Base-by-base conservation (phyloP, 2,329 filamentous ascomycete genomes). In the Pseudogymnoascus sp. region DNA sequence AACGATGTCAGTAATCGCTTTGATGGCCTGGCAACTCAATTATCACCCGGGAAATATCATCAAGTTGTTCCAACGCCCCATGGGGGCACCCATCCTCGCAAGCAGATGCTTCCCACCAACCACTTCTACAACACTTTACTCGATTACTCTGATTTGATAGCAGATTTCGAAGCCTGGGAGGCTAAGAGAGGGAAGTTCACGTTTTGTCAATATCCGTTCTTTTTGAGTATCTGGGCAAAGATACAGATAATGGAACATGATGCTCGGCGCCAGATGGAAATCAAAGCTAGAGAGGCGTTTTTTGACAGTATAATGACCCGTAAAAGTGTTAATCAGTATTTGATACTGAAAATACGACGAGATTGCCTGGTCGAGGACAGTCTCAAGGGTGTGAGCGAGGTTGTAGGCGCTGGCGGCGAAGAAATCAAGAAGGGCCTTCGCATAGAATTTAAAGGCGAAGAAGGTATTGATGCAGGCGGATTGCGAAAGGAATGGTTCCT, bases 401-500 rank as follows among this genome's bases (percentile, higher is more conserved):
- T 91, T 25, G 87, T 96, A 61, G 90, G 91, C 12, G 85, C 87
- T 61, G 86, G 89, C 10, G 84, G 87, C 61, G 90, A 93, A 68
- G 92, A 96, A 65, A 87, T 96, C 72, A 96, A 96, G 74, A 97
- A 96, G 73, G 90, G 89, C 0, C 77, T 97, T 29, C 85, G 89
- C 15, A 94, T 97, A 64, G 86, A 89, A 64, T 97, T 97, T 68
- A 80, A 83, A 33, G 92, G 91, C 33, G 92, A 97, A 75, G 92
- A 97, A 74, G 92, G 92, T 4, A 86, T 96, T 59, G 92, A 97
- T 76, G 91, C 89, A 4, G 92, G 92, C 38, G 92, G 92, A 0
- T 79, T 96, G 62, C 85, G 91, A 62, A 97, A 97, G 74, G 92
- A 97, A 75, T 97, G 92, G 92, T 97, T 97, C 71, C 77, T 96